A percentile compares a stretch with the other conserved stretches of the same genome.
These are phyloP conservation scores for Penicillium canescens DNA, from an alignment of 495 filamentous ascomycete species.

Conservation along the genomic window DNA sequence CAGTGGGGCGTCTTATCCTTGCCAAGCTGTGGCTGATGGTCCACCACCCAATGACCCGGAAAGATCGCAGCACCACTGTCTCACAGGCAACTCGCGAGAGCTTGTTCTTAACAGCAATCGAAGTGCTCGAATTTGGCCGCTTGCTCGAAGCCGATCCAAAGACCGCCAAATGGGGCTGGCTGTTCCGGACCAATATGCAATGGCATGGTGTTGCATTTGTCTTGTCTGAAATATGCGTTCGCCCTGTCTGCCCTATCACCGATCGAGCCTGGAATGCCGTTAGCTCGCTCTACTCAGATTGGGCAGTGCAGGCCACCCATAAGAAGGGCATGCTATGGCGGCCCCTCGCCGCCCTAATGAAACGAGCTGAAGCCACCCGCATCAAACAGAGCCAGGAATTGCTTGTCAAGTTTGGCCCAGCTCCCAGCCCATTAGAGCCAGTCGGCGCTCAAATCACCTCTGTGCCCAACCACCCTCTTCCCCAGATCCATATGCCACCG, in stretches of 20 bases:
- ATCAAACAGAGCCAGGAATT: constrained; percentile 35
- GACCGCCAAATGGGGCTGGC: constrained; percentile 73
- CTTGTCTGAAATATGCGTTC: constrained; percentile 73
- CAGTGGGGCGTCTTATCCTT: constrained; percentile 65
- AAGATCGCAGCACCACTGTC: constrained; percentile 35
- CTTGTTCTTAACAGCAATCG: constrained; percentile 72
- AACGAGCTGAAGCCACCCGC: constrained; percentile 54
- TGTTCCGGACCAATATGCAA: constrained; percentile 79
- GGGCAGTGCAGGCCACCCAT: constrained; percentile 51
- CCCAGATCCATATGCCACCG: constrained; percentile 18
- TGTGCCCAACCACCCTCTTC: constrained; percentile 10
- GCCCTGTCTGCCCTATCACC: constrained; percentile 65
- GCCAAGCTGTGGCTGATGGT: constrained; percentile 67
- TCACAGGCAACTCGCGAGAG: constrained; percentile 64
- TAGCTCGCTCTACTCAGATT: constrained; percentile 56
- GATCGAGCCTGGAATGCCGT: constrained; percentile 83
- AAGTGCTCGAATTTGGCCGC: constrained; percentile 72
- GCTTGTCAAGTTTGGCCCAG: constrained; percentile 19
- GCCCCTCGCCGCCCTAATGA: constrained; percentile 69
- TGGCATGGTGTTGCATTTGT: constrained; percentile 80
- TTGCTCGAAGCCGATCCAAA: constrained; percentile 62
- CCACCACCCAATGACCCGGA: constrained; percentile 59
- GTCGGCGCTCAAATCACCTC: constrained; percentile 1
- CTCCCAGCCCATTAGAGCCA: constrained; percentile 4
- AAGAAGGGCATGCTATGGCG: constrained; percentile 70